Evolutionary conservation across 306 rosid species (phyloP), one percentile per base, ranked within the genome.

Genomic region (Fagus sylvatica): DNA sequence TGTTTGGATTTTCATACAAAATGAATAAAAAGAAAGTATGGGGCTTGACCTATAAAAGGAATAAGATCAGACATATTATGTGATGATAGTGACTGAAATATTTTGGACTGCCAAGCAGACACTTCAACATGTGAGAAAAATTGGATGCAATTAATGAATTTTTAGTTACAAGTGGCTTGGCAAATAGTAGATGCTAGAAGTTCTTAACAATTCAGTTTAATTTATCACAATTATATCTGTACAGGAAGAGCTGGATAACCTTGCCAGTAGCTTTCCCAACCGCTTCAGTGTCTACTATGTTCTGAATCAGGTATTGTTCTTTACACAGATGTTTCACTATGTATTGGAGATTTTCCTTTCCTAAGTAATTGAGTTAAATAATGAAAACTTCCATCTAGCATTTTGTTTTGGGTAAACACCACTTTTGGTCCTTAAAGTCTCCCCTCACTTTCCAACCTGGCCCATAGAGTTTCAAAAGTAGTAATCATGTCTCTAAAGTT

Each of bases 211-310:
- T 15, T 68, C n/a, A 19, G 41, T n/a, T 53, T 49, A 72, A 48
- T 53, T 49, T 16, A 19, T 61, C 64, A 53, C 71, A 65, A 39
- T 39, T 65, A 37, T 57, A 19, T 73, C 54, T 72, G 68, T 78
- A 36, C 83, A 84, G 85, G 88, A 81, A 71, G 88, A 84, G 61
- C 61, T 84, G 62, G 85, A 81, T 75, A 57, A 49, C 42, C 78
- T 84, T 10, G 80, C 65, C 1, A 9, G 6, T 56, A 81, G 39
- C 62, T 85, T 78, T 42, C 85, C 85, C 15, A 33, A 22, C 76
- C 85, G 83, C 55, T 77, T 81, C 79, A 74, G 67, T 3, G 53
- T 78, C 74, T 71, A 77, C 69, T 84, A 84, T 66, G 85, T 84
- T 59, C 66, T 81, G 54, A 81, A 84, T 81, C 80, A 84, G 88